Percentiles rank a stretch among this genome's conserved stretches.
Conservation (phyloP, 352 stramenopile species). For the Thraustotheca clavata region DNA sequence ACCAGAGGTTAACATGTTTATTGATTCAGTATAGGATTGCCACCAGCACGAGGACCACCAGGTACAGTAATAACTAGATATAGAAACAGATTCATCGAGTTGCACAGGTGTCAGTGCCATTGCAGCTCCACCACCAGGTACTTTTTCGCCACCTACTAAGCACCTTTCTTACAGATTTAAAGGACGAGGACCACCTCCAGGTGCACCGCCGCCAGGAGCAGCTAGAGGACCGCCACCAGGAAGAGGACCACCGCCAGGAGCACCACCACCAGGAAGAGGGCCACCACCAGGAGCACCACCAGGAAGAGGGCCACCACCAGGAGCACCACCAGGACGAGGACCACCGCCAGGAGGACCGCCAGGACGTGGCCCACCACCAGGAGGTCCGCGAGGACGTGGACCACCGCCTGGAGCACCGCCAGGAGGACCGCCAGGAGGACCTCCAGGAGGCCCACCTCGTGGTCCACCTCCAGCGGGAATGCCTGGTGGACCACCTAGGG, state of each 20-base stretch:
- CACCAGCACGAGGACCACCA: conserved; percentile 31
- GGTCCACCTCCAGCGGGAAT: conserved; percentile 20
- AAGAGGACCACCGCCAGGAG: conserved; percentile 10
- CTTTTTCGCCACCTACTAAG: background rate
- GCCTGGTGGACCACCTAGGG: conserved; percentile 23
- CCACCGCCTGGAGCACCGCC: conserved; percentile 32
- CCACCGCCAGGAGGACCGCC: conserved; percentile 25
- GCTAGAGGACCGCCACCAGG: conserved; percentile 32
- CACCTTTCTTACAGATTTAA: background rate
- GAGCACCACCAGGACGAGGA: conserved; percentile 27
- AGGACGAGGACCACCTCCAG: conserved; percentile 25
- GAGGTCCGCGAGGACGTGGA: conserved; percentile 16
- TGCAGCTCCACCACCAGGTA: conserved; percentile 21
- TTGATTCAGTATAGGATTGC: background rate
- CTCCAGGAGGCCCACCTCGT: conserved; percentile 23
- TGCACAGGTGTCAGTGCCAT: background rate
- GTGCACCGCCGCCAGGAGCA: conserved; percentile 26
- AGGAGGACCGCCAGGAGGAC: conserved; percentile 22
- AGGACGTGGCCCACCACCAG: conserved; percentile 31
- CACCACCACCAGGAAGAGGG: conserved; percentile 28
- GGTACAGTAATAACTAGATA: background rate
- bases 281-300: conserved; percentile 31
- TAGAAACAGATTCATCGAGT: background rate
- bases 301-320: conserved; percentile 32
- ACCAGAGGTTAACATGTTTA: conserved; percentile 1